Percentiles rank a stretch among this genome's conserved stretches.
Conservation (phyloP, 2,329 filamentous ascomycete species). For the Paecilomyces niveus region DNA sequence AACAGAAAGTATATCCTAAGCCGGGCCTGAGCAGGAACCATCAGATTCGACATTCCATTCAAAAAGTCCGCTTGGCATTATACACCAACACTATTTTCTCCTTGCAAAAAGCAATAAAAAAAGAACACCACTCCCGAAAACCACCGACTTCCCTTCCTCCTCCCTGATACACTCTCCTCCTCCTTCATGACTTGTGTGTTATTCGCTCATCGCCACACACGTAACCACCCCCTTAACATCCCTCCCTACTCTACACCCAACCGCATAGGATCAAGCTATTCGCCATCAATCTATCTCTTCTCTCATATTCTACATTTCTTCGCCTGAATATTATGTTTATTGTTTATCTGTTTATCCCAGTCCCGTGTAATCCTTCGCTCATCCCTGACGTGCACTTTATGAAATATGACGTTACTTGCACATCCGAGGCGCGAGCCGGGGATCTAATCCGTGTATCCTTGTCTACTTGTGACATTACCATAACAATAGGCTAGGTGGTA, state of each 20-base stretch:
- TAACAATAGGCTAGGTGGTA: too few species aligned
- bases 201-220: not conserved
- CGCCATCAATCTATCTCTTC: not conserved
- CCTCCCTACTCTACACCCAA: not conserved
- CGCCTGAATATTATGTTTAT: not conserved
- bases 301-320: too few species aligned
- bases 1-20: too few species aligned
- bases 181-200: not conserved
- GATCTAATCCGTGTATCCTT: not conserved
- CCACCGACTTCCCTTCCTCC: too few species aligned
- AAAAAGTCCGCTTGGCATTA: too few species aligned
- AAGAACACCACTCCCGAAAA: too few species aligned
- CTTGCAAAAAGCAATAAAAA: too few species aligned
- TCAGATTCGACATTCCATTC: too few species aligned
- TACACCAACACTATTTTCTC: too few species aligned
- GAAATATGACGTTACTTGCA: not conserved
- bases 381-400: not conserved
- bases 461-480: not conserved
- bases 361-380: not conserved
- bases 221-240: not conserved
- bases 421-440: not conserved
- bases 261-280: not conserved
- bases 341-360: slow-evolving; percentile 1
- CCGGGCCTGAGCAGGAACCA: too few species aligned
- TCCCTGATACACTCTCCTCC: too few species aligned